Evolutionary conservation across 805 yeast species (phyloP), one percentile per base, ranked within the genome.

Genomic region (Debaryomyces maramus): DNA sequence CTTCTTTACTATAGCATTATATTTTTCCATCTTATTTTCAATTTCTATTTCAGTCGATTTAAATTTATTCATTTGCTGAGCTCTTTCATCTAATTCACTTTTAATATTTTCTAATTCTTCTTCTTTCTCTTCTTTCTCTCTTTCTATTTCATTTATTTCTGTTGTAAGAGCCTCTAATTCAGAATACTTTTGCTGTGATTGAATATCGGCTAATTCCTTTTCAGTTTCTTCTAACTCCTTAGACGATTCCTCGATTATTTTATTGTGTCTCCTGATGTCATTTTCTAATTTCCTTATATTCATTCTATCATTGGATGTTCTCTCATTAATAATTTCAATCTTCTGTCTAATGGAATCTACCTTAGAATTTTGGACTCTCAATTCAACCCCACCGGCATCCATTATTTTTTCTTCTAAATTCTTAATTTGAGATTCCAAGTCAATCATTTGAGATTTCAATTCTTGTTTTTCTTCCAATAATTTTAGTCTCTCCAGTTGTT

Each of bases 331-430:
- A 14, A 83, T 75, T 38, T 81, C 86, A 20, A 85, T 75, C 52
- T 79, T 77, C 50, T 85, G 86, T 31, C 71, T 68, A 23, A 85
- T 69, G 1, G 95, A 84, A 51, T 81, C 89, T 6, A 93, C 96
- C 53, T 81, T 85, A 1, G 95, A 78, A 45, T 80, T 84, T 52
- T 89, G 97, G 44, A 85, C 60, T 41, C 87, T 80, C 47, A 93
- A 70, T 45, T 81, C 81, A 6, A 86, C 83, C 44, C 99, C 99
- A 39, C 99, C 99, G 39, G 88, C 83, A 36, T 85, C 83, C 86
- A 90, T 80, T 28, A 93, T 88, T 54, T 81, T 75, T 41, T 83
- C 86, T 49, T 88, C 90, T 3, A 90, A 63, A 0, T 51, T 70
- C 9, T 72, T 70, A 29, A 93, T 85, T 41, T 76, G 70, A 5